Base-by-base conservation (phyloP, 345 rosid genomes). In the Heritiera littoralis region DNA sequence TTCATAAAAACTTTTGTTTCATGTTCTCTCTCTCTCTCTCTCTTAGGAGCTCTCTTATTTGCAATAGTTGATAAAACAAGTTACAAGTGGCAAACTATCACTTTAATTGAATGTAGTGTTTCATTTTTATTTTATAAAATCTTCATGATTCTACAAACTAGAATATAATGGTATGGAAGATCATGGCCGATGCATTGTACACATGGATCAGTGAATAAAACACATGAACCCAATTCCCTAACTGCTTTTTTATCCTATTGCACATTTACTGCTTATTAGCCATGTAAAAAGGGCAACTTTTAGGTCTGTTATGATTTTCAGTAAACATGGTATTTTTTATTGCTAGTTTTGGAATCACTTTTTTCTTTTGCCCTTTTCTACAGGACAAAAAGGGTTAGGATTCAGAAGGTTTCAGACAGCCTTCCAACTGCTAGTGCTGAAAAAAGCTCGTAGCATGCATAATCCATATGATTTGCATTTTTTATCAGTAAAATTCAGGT, bases 381-480 rank as follows among this genome's bases (percentile, higher is more conserved):
- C 73, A 77, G 80, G 43, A 67, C 43, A 1, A 54, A 77, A 66
- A 77, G 80, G 65, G 28, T 77, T 28, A 40, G 74, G 51, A 54
- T 77, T 55, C 74, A 12, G 23, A 66, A 52, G 38, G 13, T 35
- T n/a, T 18, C 46, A n/a, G 51, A 54, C 28, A 77, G 18, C 5
- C 80, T 77, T 54, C 65, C 80, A 66, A 48, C 13, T 52, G 55
- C 49, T 38, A 7, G 32, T 48, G 30, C 5, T 35, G 73, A 68
- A 51, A 28, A 46, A 40, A 66, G 20, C 74, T 67, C 3, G 38
- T 30, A 41, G 66, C 43, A 67, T 75, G 54, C 23, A 0, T 23
- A 23, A 11, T 23, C 68, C 43, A 46, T 35, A 13, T 23, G 40
- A 5, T 46, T 48, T 28, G 40, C 46, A 13, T 30, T 51, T 32